These are phyloP conservation scores for Sclerospora graminicola DNA, from an alignment of 352 stramenopile species.

Conservation along the genomic window DNA sequence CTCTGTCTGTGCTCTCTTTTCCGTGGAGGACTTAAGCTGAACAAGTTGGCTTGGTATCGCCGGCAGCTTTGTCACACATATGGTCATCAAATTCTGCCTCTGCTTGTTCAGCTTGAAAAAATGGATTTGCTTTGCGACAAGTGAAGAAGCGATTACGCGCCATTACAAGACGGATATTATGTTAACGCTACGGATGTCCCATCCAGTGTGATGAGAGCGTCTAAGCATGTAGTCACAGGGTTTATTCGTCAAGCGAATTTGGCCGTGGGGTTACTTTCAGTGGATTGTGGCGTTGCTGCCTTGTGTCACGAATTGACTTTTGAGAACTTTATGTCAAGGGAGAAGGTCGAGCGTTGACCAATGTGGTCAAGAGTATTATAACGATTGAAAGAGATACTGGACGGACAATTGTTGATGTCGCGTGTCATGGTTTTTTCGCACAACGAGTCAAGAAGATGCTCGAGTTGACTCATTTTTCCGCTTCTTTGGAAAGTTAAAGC, in stretches of 20 bases:
- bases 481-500: too few species aligned
- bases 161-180: too few species aligned
- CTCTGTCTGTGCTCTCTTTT: slow-evolving; percentile 69
- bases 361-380: slow-evolving; percentile 57
- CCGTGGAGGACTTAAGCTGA: slow-evolving; percentile 44
- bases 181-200: too few species aligned
- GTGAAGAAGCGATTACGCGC: too few species aligned
- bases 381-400: slow-evolving; percentile 38
- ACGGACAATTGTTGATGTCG: slow-evolving; percentile 25
- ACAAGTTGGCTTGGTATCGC: slow-evolving; percentile 51
- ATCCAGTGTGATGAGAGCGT: too few species aligned
- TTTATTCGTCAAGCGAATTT: slow-evolving; percentile 46
- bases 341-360: slow-evolving; percentile 42
- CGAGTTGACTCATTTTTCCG: slow-evolving; percentile 39
- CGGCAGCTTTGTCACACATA: slow-evolving; percentile 80
- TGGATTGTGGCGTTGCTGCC: slow-evolving; percentile 42
- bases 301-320: slow-evolving; percentile 62
- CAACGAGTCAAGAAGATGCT: slow-evolving; percentile 52
- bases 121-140: too few species aligned
- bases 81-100: slow-evolving; percentile 50
- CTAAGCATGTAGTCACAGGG: slow-evolving; percentile 46
- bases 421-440: slow-evolving; percentile 43
- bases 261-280: slow-evolving; percentile 41
- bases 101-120: slow-evolving; percentile 65
- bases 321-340: slow-evolving; percentile 64